Conservation (phyloP, 495 filamentous ascomycete genomes). For the Neurospora hispaniola region DNA sequence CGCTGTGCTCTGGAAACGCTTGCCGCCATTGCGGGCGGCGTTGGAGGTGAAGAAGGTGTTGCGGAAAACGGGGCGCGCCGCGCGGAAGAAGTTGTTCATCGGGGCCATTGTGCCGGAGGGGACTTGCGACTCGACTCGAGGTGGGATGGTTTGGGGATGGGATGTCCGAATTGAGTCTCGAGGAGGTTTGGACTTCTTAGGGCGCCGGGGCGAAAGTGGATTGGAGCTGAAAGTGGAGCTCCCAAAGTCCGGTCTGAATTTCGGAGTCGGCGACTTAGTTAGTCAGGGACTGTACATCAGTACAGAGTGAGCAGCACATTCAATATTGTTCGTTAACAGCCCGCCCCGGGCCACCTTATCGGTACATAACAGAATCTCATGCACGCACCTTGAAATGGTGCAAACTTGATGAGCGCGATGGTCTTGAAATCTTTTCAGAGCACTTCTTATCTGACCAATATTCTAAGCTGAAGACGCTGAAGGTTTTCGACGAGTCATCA, state of each 20-base stretch:
- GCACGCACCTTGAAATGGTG: neutral
- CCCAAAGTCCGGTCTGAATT: neutral
- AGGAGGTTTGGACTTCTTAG: neutral
- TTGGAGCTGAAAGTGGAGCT: constrained; percentile 2
- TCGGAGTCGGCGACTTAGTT: neutral
- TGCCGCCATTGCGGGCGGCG: constrained; percentile 39
- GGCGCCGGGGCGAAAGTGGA: constrained; percentile 2
- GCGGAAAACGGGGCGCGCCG: constrained; percentile 40
- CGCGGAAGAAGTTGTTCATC: constrained; percentile 33
- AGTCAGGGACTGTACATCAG: neutral
- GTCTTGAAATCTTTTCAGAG: neutral
- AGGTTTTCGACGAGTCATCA: neutral
- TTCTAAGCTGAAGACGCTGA: neutral
- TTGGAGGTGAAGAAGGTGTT: constrained; percentile 40
- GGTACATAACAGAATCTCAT: neutral
- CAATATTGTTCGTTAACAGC: neutral
- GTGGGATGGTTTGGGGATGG: constrained; percentile 5
- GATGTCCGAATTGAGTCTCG: neutral
- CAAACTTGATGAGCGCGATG: neutral
- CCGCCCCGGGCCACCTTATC: neutral
- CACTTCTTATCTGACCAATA: neutral
- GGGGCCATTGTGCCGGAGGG: constrained; percentile 21
- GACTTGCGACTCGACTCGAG: constrained; percentile 4
- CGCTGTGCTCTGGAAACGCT: constrained; percentile 57
- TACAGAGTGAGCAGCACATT: neutral